Percentiles rank a stretch among this genome's conserved stretches.
phyloP scores from a whole-genome alignment of 805 yeast species.

The Spathaspora boniae region DNA sequence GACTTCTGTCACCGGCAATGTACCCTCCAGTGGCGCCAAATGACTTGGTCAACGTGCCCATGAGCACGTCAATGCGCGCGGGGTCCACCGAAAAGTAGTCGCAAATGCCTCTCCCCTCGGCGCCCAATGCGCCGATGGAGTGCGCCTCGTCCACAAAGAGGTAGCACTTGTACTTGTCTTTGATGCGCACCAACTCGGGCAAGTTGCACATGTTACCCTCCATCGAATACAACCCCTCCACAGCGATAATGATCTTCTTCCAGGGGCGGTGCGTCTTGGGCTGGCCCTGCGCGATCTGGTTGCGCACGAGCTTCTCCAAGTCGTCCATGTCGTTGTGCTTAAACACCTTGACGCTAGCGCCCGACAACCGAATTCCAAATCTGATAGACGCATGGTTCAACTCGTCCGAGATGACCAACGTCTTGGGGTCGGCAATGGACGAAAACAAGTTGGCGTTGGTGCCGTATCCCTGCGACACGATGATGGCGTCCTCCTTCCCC shows the following conservation, averaged over 20 bases:
- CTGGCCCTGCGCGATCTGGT: constrained; percentile 89
- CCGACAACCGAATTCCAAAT: constrained; percentile 88
- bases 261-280: constrained; percentile 95
- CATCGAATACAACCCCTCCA: constrained; percentile 91
- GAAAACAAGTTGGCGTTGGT: constrained; percentile 89
- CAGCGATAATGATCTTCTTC: constrained; percentile 80
- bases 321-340: constrained; percentile 86
- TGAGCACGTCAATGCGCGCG: constrained; percentile 71
- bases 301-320: constrained; percentile 73
- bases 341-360: constrained; percentile 88
- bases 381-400: constrained; percentile 94
- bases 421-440: constrained; percentile 78
- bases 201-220: constrained; percentile 87
- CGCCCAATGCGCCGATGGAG: constrained; percentile 98
- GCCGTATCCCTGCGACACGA: constrained; percentile 93
- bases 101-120: constrained; percentile 89
- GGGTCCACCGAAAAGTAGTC: constrained; percentile 87
- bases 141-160: constrained; percentile 97
- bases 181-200: constrained; percentile 68
- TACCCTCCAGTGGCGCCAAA: constrained; percentile 99
- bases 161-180: constrained; percentile 82
- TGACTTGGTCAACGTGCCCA: constrained; percentile 98
- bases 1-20: constrained; percentile 67
- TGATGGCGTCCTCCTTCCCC: constrained; percentile 83
- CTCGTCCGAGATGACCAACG: constrained; percentile 90